Conservation (phyloP, 1,284 basidiomycete genomes). For the Hypsizygus ulmarius region DNA sequence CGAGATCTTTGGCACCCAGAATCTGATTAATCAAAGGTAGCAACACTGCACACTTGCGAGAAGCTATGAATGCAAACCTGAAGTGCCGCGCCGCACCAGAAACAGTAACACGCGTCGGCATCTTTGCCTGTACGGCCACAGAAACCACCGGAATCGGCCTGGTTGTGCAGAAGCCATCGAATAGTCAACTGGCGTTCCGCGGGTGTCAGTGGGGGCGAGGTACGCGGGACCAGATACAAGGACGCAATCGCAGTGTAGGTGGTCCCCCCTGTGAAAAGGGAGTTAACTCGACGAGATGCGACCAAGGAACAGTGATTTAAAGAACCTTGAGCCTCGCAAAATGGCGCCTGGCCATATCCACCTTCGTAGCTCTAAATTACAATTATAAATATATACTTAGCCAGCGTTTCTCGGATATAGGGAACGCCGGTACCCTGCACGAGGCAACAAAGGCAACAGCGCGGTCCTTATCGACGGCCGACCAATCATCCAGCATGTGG, state of each 20-base stretch:
- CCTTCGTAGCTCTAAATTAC: slow-evolving; percentile 82
- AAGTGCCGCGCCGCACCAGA: slow-evolving; percentile 86
- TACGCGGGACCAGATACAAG: slow-evolving; percentile 52
- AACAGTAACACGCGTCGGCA: slow-evolving; percentile 91
- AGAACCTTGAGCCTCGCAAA: slow-evolving; percentile 81
- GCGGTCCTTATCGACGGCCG: slow-evolving; percentile 58
- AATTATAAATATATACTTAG: slow-evolving; percentile 2
- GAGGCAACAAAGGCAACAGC: slow-evolving; percentile 63
- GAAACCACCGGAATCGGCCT: slow-evolving; percentile 72
- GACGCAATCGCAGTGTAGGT: slow-evolving; percentile 90
- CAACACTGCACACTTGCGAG: not conserved
- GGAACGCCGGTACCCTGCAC: slow-evolving; percentile 59
- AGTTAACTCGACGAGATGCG: not conserved
- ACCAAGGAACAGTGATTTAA: not conserved
- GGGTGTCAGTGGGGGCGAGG: slow-evolving; percentile 33
- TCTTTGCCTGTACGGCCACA: slow-evolving; percentile 83
- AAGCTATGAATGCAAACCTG: slow-evolving; percentile 44
- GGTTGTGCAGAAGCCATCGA: slow-evolving; percentile 78
- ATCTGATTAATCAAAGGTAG: slow-evolving; percentile 45
- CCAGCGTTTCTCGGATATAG: slow-evolving; percentile 2
- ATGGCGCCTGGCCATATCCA: slow-evolving; percentile 82
- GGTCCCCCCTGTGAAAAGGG: slow-evolving; percentile 66
- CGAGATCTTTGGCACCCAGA: slow-evolving; percentile 52
- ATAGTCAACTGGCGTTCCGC: slow-evolving; percentile 53
- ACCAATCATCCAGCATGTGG: slow-evolving; percentile 77